phyloP scores from a whole-genome alignment of 2,329 filamentous ascomycete genomes.

The Pyrenophora seminiperda region DNA sequence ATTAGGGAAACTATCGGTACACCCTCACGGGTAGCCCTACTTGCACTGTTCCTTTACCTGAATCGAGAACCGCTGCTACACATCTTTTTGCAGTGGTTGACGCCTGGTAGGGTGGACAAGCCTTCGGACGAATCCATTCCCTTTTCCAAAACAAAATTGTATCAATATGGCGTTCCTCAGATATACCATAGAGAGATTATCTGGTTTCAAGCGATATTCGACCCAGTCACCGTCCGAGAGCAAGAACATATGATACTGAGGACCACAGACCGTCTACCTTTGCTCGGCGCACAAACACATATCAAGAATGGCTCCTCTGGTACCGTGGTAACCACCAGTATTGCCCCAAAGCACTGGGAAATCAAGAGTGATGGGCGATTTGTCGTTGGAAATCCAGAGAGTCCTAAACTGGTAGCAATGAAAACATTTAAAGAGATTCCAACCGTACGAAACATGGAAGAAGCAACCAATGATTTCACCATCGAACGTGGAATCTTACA shows the following conservation, averaged over 20 bases:
- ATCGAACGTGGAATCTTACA: not conserved
- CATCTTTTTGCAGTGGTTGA: not conserved
- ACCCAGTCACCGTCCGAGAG: not conserved
- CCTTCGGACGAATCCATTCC: not conserved
- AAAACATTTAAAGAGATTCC: not conserved
- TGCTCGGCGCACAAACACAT: rapidly evolving
- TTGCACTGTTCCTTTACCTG: not conserved
- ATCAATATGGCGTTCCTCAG: not conserved
- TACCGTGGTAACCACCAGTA: not conserved
- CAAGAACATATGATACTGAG: not conserved
- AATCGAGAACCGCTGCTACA: not conserved
- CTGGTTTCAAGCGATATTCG: not conserved
- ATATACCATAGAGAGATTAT: not conserved
- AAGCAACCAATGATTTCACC: not conserved
- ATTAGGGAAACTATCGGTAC: not conserved
- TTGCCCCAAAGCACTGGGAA: not conserved
- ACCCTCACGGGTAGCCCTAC: not conserved
- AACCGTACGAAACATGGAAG: not conserved
- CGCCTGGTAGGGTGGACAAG: not conserved
- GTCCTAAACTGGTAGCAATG: not conserved
- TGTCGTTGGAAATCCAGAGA: not conserved
- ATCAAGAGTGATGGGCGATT: rapidly evolving
- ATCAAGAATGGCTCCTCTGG: not conserved
- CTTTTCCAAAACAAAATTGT: not conserved
- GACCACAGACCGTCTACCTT: not conserved